Conservation (phyloP, 371 early-diverging fungal species). For the Apophysomyces trapeziformis region DNA sequence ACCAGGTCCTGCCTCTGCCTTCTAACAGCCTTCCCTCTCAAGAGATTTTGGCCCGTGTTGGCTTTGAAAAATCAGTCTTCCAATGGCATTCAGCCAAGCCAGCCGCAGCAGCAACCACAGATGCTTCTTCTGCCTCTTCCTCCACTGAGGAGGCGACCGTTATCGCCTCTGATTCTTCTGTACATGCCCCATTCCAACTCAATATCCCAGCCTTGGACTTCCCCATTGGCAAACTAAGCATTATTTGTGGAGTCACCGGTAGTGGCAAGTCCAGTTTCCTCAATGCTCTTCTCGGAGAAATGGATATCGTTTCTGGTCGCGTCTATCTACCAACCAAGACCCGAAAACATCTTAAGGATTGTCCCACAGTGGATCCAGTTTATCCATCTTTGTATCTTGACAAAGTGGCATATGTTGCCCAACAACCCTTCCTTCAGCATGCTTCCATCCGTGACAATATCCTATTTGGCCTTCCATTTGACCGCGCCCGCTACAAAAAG, state of each 20-base stretch:
- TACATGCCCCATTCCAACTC: conserved; percentile 20
- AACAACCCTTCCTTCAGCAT: conserved; percentile 84
- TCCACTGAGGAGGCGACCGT: conserved; percentile 24
- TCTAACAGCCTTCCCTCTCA: conserved; percentile 22
- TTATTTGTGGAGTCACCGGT: conserved; percentile 77
- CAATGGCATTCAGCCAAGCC: conserved; percentile 42
- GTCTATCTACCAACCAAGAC: conserved; percentile 32
- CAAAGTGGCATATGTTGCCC: conserved; percentile 79
- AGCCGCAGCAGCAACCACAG: neutral
- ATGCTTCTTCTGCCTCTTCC: conserved; percentile 27
- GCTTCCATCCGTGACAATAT: conserved; percentile 86
- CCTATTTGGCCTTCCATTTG: conserved; percentile 76
- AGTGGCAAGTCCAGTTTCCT: conserved; percentile 71
- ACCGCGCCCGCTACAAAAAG: conserved; percentile 66
- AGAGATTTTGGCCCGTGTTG: conserved; percentile 39
- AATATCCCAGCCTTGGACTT: conserved; percentile 50
- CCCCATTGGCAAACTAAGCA: conserved; percentile 61
- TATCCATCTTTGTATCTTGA: conserved; percentile 44
- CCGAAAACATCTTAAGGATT: conserved; percentile 11
- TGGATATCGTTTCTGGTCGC: conserved; percentile 61
- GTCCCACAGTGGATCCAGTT: conserved; percentile 38
- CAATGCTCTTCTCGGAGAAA: conserved; percentile 71
- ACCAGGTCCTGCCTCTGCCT: neutral
- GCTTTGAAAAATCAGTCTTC: conserved; percentile 52
- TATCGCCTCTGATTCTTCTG: neutral